These are phyloP conservation scores for Pyricularia sp. DNA, from an alignment of 2,329 filamentous ascomycete genomes.

Conservation along the genomic window DNA sequence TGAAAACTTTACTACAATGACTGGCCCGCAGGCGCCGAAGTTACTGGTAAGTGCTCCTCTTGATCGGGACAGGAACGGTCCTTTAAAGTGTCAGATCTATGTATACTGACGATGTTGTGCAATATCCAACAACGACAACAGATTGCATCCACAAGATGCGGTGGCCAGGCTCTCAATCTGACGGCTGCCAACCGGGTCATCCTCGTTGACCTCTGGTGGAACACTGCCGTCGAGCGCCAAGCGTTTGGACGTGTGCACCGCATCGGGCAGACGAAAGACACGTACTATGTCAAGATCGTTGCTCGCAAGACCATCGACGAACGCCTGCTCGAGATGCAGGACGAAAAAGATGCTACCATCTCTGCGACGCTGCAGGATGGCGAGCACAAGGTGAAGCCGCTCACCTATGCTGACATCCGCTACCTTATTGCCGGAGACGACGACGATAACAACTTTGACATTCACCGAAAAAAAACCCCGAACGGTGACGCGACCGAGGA, in stretches of 20 bases:
- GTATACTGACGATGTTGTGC: not conserved
- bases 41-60: conserved; percentile 23
- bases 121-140: conserved; percentile 10
- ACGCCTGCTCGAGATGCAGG: conserved; percentile 44
- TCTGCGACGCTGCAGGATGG: conserved; percentile 21
- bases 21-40: not conserved
- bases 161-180: conserved; percentile 30
- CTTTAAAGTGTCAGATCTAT: conserved; percentile 6
- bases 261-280: conserved; percentile 53
- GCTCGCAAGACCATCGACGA: conserved; percentile 49
- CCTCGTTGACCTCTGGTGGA: conserved; percentile 52
- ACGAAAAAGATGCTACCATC: conserved; percentile 39
- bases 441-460: not conserved
- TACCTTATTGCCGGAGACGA: not conserved
- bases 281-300: conserved; percentile 48
- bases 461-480: not conserved
- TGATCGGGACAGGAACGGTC: conserved; percentile 1
- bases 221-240: conserved; percentile 51
- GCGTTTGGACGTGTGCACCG: conserved; percentile 51
- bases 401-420: not conserved
- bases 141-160: conserved; percentile 24
- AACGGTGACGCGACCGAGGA: not conserved
- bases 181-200: conserved; percentile 41
- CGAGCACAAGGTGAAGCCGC: not conserved
- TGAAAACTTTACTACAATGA: conserved; percentile 12